Conservation (phyloP, 306 rosid genomes). For the Abrus precatorius region DNA sequence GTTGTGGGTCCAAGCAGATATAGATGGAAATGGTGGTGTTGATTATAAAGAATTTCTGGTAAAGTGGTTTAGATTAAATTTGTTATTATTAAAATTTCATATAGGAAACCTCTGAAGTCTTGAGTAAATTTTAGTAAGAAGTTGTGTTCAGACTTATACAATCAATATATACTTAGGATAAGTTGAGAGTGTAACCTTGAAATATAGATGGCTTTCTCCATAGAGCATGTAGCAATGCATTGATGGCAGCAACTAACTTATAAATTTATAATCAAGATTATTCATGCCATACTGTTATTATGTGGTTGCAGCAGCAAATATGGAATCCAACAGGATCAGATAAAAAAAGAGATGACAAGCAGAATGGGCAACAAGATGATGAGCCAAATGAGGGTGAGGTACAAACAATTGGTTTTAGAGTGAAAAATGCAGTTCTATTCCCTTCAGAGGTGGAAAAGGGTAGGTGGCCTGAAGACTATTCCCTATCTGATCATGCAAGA, state of each 20-base stretch:
- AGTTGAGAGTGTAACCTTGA: background rate
- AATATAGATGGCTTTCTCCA: conserved; percentile 12
- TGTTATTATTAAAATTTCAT: background rate
- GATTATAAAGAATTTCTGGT: conserved; percentile 73
- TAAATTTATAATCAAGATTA: background rate
- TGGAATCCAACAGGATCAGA: conserved; percentile 67
- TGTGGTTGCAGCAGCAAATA: conserved; percentile 67
- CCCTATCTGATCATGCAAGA: conserved; percentile 91
- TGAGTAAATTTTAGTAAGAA: conserved; percentile 11
- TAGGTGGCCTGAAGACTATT: conserved; percentile 86
- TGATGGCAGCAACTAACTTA: background rate
- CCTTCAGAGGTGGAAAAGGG: conserved; percentile 91
- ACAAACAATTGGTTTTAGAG: conserved; percentile 76
- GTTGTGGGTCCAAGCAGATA: conserved; percentile 75
- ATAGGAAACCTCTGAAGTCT: background rate
- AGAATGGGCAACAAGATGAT: conserved; percentile 37
- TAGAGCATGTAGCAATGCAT: conserved; percentile 1
- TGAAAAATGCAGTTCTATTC: conserved; percentile 80
- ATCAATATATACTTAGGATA: conserved; percentile 6
- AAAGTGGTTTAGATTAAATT: conserved; percentile 31
- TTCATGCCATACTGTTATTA: background rate
- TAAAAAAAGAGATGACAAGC: conserved; percentile 55
- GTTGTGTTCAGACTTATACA: background rate
- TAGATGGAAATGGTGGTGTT: conserved; percentile 62
- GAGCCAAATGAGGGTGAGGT: conserved; percentile 52